Base-by-base conservation (phyloP, 2,329 filamentous ascomycete genomes). In the Elsinoe perseae region DNA sequence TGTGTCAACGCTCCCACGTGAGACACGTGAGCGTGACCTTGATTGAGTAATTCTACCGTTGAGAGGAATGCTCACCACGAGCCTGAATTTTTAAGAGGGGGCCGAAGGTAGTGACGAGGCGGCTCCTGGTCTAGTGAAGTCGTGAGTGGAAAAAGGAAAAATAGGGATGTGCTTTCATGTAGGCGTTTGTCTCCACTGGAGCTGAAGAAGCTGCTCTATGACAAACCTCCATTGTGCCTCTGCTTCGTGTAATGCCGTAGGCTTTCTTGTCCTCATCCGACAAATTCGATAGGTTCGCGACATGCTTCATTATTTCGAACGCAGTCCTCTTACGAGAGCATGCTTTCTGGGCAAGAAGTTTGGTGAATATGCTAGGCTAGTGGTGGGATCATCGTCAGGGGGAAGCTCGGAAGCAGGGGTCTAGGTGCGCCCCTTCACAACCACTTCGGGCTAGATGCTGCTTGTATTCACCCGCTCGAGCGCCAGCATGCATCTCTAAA, bases 11-110 rank as follows among this genome's bases (percentile, higher is more conserved):
- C 20, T 36, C 18, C 53, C 53, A 56, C 53, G 53, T 56, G 53
- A 56, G 53, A 56, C 53, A 56, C 38, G 53, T 36, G 40, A 46
- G 38, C 14, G 18, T 56, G 16, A 34, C 28, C 53, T 48, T 27
- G 53, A 46, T 44, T 9, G 23, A 44, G 53, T 36, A 66, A 58
- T 56, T 61, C 68, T 27, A 63, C 64, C 58, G 65, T 61, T 38
- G 9, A n/a, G 16, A 55, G 25, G 16, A 25, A n/a, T 56, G 38
- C 28, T 34, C 30, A 52, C 38, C 28, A 52, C 18, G 30, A 52
- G 48, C 25, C 10, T 9, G 20, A 7, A 42, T 16, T 12, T 6
- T 6, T 6, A 16, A 50, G 25, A 53, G 32, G 30, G 23, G 34
- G 36, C 20, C 36, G 20, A 34, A 21, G 32, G 21, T 34, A 54